These are phyloP conservation scores for Prunus mume DNA, from an alignment of 306 rosid genomes.

Conservation along the genomic window DNA sequence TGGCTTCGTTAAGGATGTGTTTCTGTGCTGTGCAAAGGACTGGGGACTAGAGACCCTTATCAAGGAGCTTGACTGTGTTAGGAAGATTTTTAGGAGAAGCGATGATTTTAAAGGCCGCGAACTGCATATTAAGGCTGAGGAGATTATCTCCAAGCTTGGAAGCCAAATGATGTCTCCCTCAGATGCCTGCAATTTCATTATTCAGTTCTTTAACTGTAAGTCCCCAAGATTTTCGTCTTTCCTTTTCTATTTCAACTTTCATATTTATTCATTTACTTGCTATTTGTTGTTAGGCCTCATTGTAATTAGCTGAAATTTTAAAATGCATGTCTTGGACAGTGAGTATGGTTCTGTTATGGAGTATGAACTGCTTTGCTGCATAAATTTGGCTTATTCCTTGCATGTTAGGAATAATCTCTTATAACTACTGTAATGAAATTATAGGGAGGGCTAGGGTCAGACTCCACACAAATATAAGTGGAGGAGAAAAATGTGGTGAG, in stretches of 20 bases:
- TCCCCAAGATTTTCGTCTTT: constrained; percentile 12
- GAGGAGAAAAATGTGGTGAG: not conserved
- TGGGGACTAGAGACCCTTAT: constrained; percentile 83
- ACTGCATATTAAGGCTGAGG: constrained; percentile 67
- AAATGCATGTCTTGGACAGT: not conserved
- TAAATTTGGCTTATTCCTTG: not conserved
- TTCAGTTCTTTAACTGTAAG: constrained; percentile 87
- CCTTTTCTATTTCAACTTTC: not conserved
- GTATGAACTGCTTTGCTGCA: not conserved
- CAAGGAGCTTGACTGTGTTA: constrained; percentile 90
- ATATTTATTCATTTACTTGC: not conserved
- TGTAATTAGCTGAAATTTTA: not conserved
- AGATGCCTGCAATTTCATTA: constrained; percentile 81
- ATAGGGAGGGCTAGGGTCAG: no score
- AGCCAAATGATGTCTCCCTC: constrained; percentile 64
- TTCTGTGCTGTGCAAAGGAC: constrained; percentile 79
- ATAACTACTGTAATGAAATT: not conserved
- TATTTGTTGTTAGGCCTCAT: not conserved
- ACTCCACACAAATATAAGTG: not conserved
- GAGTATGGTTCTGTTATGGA: not conserved
- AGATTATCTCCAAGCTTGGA: constrained; percentile 62
- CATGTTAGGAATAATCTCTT: not conserved
- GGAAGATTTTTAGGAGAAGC: constrained; percentile 77
- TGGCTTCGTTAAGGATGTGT: constrained; percentile 97
- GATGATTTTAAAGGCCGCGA: constrained; percentile 92